Base-by-base conservation (phyloP, 2,329 filamentous ascomycete genomes). In the Ploettnerulaceae sp. region DNA sequence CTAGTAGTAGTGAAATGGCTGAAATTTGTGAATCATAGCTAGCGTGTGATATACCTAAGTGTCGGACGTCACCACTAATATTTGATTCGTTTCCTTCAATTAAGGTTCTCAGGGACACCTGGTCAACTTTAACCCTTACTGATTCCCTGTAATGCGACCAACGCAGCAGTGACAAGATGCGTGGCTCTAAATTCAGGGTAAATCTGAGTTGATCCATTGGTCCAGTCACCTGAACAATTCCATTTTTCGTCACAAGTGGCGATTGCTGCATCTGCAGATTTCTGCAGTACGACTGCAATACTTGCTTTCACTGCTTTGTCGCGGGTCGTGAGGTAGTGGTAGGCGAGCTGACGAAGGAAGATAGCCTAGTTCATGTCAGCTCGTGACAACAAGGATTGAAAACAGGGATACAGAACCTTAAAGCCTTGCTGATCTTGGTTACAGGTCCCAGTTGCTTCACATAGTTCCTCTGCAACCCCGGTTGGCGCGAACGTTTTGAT, bases 341-440 rank as follows among this genome's bases (percentile, higher is more conserved):
- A 45, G 7, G 33, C 17, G 9, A 45, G 26, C 6, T 37, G 34
- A 5, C 42, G 42, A 9, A 45, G 33, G 18, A 45, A 45, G 11
- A 45, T 45, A 25, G 42, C 33, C 38, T 41, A 8, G 15, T 5
- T 5, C n/a, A n/a, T n/a, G 14, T 28, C 4, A 37, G 35, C 12
- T 21, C n/a, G 21, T 5, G 4, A 14, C 4, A 26, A 11, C 11
- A 9, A 8, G 21, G 25, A 20, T 5, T 2, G 7, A 8, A n/a
- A 6, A 15, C 11, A 24, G 17, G 12, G 21, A 11, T 5, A 4
- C 15, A 15, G 3, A 15, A 41, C 38, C 33, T 45, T 45, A 20
- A 45, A 45, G 33, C 42, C 42, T 45, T 45, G 42, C 25, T 37
- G 32, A 11, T 45, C 42, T 24, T 38, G 42, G 25, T 45, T 32